Percentiles rank a stretch among this genome's conserved stretches.
Conservation (phyloP, 2,329 filamentous ascomycete genomes). For the Phyllachora maydis region DNA sequence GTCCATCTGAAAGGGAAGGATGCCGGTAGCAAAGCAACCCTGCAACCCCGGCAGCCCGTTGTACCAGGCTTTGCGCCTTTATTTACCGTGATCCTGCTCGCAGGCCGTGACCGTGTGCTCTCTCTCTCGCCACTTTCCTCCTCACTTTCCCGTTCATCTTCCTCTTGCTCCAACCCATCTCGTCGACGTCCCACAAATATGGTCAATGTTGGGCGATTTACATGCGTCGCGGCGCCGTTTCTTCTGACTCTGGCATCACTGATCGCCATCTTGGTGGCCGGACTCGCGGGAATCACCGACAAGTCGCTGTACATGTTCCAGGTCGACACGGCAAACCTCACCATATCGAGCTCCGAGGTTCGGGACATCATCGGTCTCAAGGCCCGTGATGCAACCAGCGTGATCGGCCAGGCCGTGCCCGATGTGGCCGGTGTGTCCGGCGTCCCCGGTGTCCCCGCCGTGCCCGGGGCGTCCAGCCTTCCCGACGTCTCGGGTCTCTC, state of each 20-base stretch:
- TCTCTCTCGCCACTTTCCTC: too few species aligned
- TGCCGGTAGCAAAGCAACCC: too few species aligned
- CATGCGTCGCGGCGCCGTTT: conserved; percentile 79
- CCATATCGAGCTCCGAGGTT: conserved; percentile 11
- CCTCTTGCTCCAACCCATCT: too few species aligned
- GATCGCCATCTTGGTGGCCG: conserved; percentile 41
- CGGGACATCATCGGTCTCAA: conserved; percentile 3
- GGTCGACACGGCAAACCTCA: conserved; percentile 41
- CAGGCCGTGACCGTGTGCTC: too few species aligned
- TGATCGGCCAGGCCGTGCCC: neutral
- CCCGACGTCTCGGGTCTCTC: conserved; percentile 1
- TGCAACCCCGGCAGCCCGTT: too few species aligned
- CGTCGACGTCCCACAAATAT: too few species aligned
- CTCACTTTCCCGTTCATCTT: too few species aligned
- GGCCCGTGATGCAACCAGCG: neutral
- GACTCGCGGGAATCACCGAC: conserved; percentile 32
- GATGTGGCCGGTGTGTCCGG: conserved; percentile 1
- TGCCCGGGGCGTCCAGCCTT: neutral
- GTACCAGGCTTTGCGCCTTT: too few species aligned
- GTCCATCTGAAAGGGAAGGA: too few species aligned
- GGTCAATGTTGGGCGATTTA: conserved; percentile 43
- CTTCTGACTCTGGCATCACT: conserved; percentile 59
- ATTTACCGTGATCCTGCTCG: too few species aligned
- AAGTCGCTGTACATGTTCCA: conserved; percentile 36
- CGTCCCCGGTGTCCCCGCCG: conserved; percentile 3